Evolutionary conservation across 495 filamentous ascomycete genomes (phyloP).

Genomic region (Chaetomium fimeti): DNA sequence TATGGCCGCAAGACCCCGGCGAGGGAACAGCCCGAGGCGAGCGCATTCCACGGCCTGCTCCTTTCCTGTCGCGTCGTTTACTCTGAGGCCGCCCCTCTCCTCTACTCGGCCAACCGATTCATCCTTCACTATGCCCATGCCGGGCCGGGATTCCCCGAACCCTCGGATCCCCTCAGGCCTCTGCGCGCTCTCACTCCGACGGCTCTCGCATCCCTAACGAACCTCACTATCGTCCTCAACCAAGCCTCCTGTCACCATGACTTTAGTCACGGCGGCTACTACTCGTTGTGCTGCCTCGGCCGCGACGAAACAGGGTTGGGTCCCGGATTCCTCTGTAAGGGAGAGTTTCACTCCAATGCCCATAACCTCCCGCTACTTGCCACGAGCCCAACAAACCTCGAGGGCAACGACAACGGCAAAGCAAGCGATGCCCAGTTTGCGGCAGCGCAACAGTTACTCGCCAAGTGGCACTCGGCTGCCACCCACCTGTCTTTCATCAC

Average conservation of each 20-base stretch:
- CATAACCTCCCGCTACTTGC: background rate
- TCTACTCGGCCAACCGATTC: slow-evolving; percentile 11
- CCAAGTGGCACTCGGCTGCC: slow-evolving; percentile 3
- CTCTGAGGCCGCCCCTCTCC: slow-evolving; percentile 5
- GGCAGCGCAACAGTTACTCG: background rate
- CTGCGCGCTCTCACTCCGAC: background rate
- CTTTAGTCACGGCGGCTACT: background rate
- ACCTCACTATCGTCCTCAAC: slow-evolving; percentile 4
- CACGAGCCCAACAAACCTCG: background rate
- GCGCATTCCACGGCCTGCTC: slow-evolving; percentile 6
- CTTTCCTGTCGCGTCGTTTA: slow-evolving; percentile 8
- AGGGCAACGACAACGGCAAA: background rate
- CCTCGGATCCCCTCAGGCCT: background rate
- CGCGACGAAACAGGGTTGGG: background rate
- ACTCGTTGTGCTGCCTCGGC: background rate
- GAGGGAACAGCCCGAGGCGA: background rate
- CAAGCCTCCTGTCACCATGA: slow-evolving; percentile 8
- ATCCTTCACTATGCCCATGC: background rate
- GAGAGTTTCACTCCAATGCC: background rate
- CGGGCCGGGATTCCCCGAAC: too few relatives aligned
- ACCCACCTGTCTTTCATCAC: background rate
- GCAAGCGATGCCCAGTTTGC: background rate
- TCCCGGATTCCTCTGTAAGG: background rate
- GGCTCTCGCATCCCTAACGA: background rate
- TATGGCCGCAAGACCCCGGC: background rate